Evolutionary conservation across 371 early-diverging fungal species (phyloP), one percentile per base, ranked within the genome.

Genomic region (Dentiscutata heterogama): DNA sequence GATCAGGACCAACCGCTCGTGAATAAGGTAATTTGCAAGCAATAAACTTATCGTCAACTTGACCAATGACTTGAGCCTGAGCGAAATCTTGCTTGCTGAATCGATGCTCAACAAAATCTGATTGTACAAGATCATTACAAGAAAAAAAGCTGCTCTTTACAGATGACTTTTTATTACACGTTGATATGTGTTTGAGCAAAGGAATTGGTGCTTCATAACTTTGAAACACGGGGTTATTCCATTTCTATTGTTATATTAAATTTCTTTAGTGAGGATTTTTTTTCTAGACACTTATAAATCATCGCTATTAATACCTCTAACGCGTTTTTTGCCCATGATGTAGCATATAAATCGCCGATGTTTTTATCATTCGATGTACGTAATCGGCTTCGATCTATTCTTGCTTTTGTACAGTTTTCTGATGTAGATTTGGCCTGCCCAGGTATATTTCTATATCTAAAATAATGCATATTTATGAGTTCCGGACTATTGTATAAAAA

Each of bases 1-100:
- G 16, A 25, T 64, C 78, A 25, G 29, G 22, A 16, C 4, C 51
- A 16, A 42, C 14, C 50, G 20, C n/a, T 50, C 27, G 29, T n/a
- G 63, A 10, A 72, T 58, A 80, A 18, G 70, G 56, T n/a, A 80
- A 29, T 72, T 80, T 68, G n/a, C 82, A 82, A 50, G 31, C 61
- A 50, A 82, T 82, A 56, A 74, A 82, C 53, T 82, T 82, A 54
- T 70, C 56, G 65, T 82, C 82, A 27, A 78, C 25, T 54, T 82
- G 82, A 4, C 82, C 82, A 42, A 82, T 82, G 39, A 82, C 82
- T 65, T 82, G 46, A 22, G 70, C 71, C 1, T 42, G 42, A n/a
- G 71, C 50, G 39, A 80, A 11, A 46, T 80, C 81, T 60, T 80
- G 31, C 39, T 80, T 80, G 7, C 31, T 60, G 27, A 80, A 80